Conservation (phyloP, 768 basidiomycete genomes). For the Wakefieldia striispora region DNA sequence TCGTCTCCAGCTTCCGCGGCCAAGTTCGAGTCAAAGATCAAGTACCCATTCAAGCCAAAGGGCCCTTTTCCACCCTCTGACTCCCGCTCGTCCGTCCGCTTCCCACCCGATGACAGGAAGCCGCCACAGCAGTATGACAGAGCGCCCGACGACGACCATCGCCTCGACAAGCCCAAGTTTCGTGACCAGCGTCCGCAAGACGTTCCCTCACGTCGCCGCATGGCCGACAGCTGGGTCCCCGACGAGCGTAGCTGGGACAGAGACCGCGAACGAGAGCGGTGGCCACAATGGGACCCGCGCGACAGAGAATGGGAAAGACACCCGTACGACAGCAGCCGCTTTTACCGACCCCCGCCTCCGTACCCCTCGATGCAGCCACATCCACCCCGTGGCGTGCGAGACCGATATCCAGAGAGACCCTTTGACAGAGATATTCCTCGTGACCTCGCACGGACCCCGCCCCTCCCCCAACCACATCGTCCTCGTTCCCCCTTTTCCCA, state of each 20-base stretch:
- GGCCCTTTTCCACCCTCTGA: neutral
- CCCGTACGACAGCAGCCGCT: conserved; percentile 12
- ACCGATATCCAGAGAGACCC: conserved; percentile 25
- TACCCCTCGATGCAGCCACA: conserved; percentile 4
- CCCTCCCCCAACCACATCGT: conserved; percentile 18
- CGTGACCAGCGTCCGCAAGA: conserved; percentile 23
- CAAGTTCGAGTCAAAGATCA: conserved; percentile 48
- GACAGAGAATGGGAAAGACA: conserved; percentile 26
- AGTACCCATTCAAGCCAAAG: conserved; percentile 74
- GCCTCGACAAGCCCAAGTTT: conserved; percentile 29
- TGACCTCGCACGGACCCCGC: conserved; percentile 21
- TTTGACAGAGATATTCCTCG: conserved; percentile 23
- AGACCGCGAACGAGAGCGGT: conserved; percentile 25
- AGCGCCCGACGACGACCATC: conserved; percentile 45
- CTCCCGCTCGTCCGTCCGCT: conserved; percentile 34
- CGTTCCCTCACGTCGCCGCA: conserved; percentile 16
- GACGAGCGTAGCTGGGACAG: conserved; percentile 28
- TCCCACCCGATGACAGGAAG: conserved; percentile 25
- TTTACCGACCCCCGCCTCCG: conserved; percentile 16
- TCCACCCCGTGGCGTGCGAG: conserved; percentile 19
- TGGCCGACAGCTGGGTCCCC: conserved; percentile 22
- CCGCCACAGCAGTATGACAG: conserved; percentile 35
- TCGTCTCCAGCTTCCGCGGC: conserved; percentile 25
- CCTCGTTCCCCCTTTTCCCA: conserved; percentile 23
- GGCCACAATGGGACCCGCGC: conserved; percentile 21